Conservation (phyloP, 345 rosid species). For the Viola odorata region DNA sequence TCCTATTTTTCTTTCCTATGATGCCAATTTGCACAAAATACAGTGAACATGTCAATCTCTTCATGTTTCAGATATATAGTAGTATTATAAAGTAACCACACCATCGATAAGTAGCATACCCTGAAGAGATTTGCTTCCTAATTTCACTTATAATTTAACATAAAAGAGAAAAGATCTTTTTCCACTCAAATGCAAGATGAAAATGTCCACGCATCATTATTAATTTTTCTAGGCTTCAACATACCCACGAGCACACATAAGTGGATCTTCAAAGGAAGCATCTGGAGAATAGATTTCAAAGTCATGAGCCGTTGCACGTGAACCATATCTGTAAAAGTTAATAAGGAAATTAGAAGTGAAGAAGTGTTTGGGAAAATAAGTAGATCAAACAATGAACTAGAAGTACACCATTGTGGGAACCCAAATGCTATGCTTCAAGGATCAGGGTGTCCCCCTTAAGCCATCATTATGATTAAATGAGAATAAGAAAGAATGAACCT, state of each 20-base stretch:
- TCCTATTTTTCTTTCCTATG: no score
- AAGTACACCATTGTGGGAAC: background rate
- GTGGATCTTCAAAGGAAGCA: conserved; percentile 96
- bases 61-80: no score
- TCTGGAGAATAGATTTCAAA: conserved; percentile 69
- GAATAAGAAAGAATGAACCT: background rate
- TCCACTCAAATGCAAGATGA: no score
- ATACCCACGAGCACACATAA: conserved; percentile 83
- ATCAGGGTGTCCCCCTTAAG: background rate
- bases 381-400: background rate
- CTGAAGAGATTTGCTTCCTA: no score
- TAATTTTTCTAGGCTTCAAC: background rate
- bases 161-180: no score
- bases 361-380: background rate
- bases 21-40: no score
- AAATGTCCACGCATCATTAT: background rate
- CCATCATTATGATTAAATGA: background rate
- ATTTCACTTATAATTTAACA: no score
- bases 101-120: no score
- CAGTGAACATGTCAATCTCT: no score
- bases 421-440: background rate
- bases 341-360: conserved; percentile 9
- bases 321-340: conserved; percentile 52
- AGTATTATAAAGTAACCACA: no score
- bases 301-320: conserved; percentile 53